A percentile compares a stretch with the other conserved stretches of the same genome.
Conservation (phyloP, 768 basidiomycete genomes). For the Calvatia gigantea region DNA sequence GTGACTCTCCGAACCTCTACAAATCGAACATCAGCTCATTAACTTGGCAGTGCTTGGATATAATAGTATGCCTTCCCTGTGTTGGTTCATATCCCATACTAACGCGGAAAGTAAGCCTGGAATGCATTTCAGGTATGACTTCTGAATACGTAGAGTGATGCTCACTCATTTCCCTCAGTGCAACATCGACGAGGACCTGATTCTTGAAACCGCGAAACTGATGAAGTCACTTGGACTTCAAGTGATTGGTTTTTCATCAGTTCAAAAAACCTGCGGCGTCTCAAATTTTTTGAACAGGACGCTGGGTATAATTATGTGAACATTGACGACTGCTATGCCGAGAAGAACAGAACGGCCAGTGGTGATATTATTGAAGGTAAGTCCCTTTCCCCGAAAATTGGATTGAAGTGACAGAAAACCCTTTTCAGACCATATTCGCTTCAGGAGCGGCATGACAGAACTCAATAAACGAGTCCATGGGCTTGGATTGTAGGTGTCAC, state of each 20-base stretch:
- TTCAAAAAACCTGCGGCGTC: background rate
- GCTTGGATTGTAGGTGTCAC: conserved; percentile 60
- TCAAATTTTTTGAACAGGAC: conserved; percentile 30
- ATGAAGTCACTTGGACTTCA: conserved; percentile 52
- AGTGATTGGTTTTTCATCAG: conserved; percentile 24
- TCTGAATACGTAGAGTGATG: conserved; percentile 10
- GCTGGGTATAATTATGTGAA: conserved; percentile 57
- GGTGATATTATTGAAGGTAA: conserved; percentile 56
- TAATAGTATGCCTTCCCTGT: conserved; percentile 44
- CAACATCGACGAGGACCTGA: conserved; percentile 52
- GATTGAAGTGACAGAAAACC: background rate
- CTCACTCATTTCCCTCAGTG: conserved; percentile 47
- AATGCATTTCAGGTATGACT: conserved; percentile 57
- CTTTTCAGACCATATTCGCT: conserved; percentile 40
- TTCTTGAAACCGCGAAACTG: conserved; percentile 44
- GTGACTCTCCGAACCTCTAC: conserved; percentile 20
- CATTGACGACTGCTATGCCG: conserved; percentile 64
- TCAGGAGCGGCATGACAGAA: conserved; percentile 55
- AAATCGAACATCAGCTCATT: background rate
- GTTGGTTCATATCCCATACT: background rate
- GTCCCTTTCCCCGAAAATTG: conserved; percentile 11
- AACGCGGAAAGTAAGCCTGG: conserved; percentile 43
- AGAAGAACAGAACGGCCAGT: conserved; percentile 43
- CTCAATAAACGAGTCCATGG: conserved; percentile 53
- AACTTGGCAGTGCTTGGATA: conserved; percentile 51